A percentile compares a stretch with the other conserved stretches of the same genome.
Conservation (phyloP, 768 basidiomycete species). For the Cantharellus cinnabarinus region DNA sequence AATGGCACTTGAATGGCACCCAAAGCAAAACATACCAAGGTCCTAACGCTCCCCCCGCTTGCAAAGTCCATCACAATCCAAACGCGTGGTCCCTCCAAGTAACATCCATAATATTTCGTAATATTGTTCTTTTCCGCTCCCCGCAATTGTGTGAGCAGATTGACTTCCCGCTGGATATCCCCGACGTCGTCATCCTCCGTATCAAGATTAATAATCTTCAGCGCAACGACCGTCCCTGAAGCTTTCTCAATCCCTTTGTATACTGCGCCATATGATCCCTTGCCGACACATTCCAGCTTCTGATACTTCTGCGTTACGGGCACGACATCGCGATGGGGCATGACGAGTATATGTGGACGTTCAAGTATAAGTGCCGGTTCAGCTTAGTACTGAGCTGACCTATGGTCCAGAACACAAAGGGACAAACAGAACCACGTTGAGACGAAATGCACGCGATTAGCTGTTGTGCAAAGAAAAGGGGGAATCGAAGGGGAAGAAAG, state of each 20-base stretch:
- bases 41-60: slow-evolving; percentile 81
- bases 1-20: neutral
- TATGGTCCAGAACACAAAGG: too few species aligned
- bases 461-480: too few species aligned
- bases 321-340: neutral
- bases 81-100: slow-evolving; percentile 82
- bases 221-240: slow-evolving; percentile 75
- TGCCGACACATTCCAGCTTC: slow-evolving; percentile 82
- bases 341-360: neutral
- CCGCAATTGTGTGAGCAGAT: slow-evolving; percentile 71
- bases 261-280: slow-evolving; percentile 90
- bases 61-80: slow-evolving; percentile 99
- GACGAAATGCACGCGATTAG: too few species aligned
- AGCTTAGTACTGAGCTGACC: too few species aligned
- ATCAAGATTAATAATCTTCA: slow-evolving; percentile 98
- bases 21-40: slow-evolving; percentile 27
- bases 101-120: slow-evolving; percentile 92
- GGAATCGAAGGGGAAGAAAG: too few species aligned
- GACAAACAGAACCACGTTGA: too few species aligned
- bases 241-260: slow-evolving; percentile 75
- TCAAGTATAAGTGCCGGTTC: too few species aligned
- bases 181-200: slow-evolving; percentile 89
- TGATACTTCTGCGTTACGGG: slow-evolving; percentile 38
- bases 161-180: slow-evolving; percentile 92
- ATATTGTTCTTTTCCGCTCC: slow-evolving; percentile 66